Evolutionary conservation across 805 yeast genomes (phyloP), one percentile per base, ranked within the genome.

Genomic region (Cephaloascus fragrans): DNA sequence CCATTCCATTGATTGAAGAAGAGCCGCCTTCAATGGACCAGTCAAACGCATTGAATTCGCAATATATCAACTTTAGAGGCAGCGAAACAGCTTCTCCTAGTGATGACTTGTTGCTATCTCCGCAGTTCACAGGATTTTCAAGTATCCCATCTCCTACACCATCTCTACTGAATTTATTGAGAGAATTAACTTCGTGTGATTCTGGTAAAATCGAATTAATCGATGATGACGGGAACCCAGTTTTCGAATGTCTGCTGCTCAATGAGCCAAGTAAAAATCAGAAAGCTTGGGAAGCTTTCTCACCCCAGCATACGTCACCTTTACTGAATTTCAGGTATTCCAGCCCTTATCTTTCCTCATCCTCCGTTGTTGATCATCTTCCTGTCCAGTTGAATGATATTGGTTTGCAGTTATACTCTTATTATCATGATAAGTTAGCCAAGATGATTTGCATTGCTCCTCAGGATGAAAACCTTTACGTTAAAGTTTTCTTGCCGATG

Each of bases 401-500:
- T n/a, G 67, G 66, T 18, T 49, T 56, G 19, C 56, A 56, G 41
- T 52, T 74, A 4, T 73, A 71, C 49, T 68, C 68, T 37, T 73
- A 73, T 49, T 75, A 72, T 47, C 64, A 67, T 23, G 69, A 71
- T 41, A 62, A 61, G 10, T 47, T 75, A 32, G 59, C 72, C 12
- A 49, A 51, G 5, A 58, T 61, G 32, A 64, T 71, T 1, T 70
- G 72, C 3, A 65, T 73, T 28, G 73, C 77, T 1, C 77, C 79
- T 1, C 56, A 59, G 33, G 67, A 61, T 23, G 71, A 74, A 20
- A 75, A 74, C 44, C 66, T 69, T 45, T 74, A 67, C 49, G 67
- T 71, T 44, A 65, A 66, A 28, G 71, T 75, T 16, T 73, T 74
- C 46, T 47, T 74, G 35, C 81, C 81, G 2, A 61, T 75, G 57